phyloP scores from a whole-genome alignment of 192 early-diverging fungal genomes.

The Gigaspora rosea region DNA sequence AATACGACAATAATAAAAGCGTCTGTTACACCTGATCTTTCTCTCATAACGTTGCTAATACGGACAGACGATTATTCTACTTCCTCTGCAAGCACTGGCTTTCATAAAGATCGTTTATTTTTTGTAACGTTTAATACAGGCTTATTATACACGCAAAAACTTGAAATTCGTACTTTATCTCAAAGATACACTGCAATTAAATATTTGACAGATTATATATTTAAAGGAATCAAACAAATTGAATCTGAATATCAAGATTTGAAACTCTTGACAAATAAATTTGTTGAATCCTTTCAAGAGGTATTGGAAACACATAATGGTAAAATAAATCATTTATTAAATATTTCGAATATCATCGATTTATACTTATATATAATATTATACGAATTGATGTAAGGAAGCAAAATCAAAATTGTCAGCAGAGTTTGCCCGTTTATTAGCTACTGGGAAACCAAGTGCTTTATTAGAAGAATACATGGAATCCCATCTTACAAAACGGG shows the following conservation, averaged over 20 bases:
- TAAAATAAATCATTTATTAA: neutral
- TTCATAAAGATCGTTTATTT: neutral
- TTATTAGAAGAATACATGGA: slow-evolving; percentile 18
- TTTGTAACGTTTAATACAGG: slow-evolving; percentile 25
- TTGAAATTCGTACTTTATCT: slow-evolving; percentile 31
- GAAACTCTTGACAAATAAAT: slow-evolving; percentile 13
- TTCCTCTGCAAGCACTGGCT: neutral
- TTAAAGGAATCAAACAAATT: slow-evolving; percentile 23
- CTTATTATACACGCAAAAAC: slow-evolving; percentile 31
- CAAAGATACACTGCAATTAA: slow-evolving; percentile 29
- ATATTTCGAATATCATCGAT: neutral
- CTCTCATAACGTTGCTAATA: slow-evolving; percentile 20
- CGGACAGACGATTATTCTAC: neutral
- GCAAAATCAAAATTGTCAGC: slow-evolving; percentile 15
- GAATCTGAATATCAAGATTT: slow-evolving; percentile 19
- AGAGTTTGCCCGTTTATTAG: slow-evolving; percentile 21
- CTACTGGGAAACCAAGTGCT: slow-evolving; percentile 25
- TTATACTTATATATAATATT: neutral
- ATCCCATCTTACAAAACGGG: slow-evolving; percentile 21
- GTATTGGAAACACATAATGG: slow-evolving; percentile 4
- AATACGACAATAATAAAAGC: slow-evolving; percentile 25
- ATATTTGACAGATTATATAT: slow-evolving; percentile 24
- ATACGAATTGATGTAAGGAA: neutral
- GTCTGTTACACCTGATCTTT: slow-evolving; percentile 32
- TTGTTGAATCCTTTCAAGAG: slow-evolving; percentile 8